These are phyloP conservation scores for Artemisia annua DNA, from an alignment of 129 eudicot species.

Conservation along the genomic window DNA sequence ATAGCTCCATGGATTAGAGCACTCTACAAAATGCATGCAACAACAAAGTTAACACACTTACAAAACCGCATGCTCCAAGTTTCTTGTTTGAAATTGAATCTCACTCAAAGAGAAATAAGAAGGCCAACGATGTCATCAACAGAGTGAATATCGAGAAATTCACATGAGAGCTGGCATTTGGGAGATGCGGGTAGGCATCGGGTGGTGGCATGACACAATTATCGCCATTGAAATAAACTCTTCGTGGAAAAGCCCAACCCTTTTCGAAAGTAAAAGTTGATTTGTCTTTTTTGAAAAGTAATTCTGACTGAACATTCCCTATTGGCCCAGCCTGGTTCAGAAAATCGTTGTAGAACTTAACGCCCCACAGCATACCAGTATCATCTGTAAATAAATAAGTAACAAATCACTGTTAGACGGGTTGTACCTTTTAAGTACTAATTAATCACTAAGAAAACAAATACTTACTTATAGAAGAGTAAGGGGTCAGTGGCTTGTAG, in stretches of 20 bases:
- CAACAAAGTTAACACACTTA: constrained; percentile 36
- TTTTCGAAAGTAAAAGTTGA: constrained; percentile 78
- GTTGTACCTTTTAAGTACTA: constrained; percentile 4
- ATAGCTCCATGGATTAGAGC: constrained; percentile 28
- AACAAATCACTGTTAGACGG: constrained; percentile 10
- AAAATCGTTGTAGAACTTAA: constrained; percentile 85
- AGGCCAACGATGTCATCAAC: constrained; percentile 35
- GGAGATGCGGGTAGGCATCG: constrained; percentile 87
- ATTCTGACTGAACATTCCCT: constrained; percentile 93
- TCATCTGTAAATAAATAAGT: constrained; percentile 57
- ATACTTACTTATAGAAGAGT: constrained; percentile 73
- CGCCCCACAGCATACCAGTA: constrained; percentile 97
- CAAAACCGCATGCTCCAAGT: constrained; percentile 26
- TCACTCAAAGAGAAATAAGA: constrained; percentile 44
- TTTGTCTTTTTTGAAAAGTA: constrained; percentile 74
- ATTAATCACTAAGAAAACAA: constrained; percentile 2
- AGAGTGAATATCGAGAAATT: constrained; percentile 44
- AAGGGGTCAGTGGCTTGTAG: constrained; percentile 83
- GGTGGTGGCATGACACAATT: constrained; percentile 99
- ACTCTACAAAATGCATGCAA: constrained; percentile 41
- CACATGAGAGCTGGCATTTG: constrained; percentile 53
- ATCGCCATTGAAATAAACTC: constrained; percentile 91
- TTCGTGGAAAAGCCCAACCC: constrained; percentile 95
- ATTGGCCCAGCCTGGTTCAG: constrained; percentile 83
- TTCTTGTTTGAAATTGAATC: constrained; percentile 7